These are phyloP conservation scores for Penicillium sp. DNA, from an alignment of 2,329 filamentous ascomycete genomes.

Conservation along the genomic window DNA sequence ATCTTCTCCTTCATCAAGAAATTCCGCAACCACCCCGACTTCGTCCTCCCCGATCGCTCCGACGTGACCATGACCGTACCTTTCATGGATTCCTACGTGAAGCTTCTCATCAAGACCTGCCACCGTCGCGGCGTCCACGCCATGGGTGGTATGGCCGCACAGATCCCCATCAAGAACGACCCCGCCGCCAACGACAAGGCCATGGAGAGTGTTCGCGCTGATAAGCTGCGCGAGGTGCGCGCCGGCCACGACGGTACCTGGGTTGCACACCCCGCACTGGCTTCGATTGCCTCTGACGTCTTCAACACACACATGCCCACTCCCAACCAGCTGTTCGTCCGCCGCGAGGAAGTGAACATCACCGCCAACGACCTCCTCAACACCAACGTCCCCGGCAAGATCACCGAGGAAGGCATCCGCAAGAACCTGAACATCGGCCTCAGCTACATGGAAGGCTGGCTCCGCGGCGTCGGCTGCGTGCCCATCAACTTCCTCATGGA, in stretches of 20 bases:
- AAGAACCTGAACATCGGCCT: conserved; percentile 98
- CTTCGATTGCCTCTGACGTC: conserved; percentile 80
- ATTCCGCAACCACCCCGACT: conserved; percentile 91
- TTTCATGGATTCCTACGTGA: conserved; percentile 98
- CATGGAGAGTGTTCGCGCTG: conserved; percentile 88
- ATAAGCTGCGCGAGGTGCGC: conserved; percentile 93
- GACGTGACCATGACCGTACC: conserved; percentile 96
- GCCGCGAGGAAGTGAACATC: conserved; percentile 85
- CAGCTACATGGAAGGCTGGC: conserved; percentile 98
- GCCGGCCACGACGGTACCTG: conserved; percentile 96
- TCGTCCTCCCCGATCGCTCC: conserved; percentile 88
- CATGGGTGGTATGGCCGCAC: conserved; percentile 97
- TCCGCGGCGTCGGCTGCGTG: conserved; percentile 90
- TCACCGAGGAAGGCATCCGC: conserved; percentile 92
- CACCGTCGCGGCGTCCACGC: conserved; percentile 96
- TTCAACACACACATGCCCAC: conserved; percentile 99
- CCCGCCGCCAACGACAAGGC: conserved; percentile 85
- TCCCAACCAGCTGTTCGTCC: conserved; percentile 90
- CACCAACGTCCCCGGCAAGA: conserved; percentile 91
- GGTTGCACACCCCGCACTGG: conserved; percentile 95
- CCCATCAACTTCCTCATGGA: conserved; percentile 99
- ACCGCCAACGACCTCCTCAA: conserved; percentile 89
- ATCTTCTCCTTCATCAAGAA: conserved; percentile 99
- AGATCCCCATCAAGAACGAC: conserved; percentile 98
- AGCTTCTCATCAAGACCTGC: conserved; percentile 96